phyloP scores from a whole-genome alignment of 2,329 filamentous ascomycete genomes.

The Daldinia sp. region DNA sequence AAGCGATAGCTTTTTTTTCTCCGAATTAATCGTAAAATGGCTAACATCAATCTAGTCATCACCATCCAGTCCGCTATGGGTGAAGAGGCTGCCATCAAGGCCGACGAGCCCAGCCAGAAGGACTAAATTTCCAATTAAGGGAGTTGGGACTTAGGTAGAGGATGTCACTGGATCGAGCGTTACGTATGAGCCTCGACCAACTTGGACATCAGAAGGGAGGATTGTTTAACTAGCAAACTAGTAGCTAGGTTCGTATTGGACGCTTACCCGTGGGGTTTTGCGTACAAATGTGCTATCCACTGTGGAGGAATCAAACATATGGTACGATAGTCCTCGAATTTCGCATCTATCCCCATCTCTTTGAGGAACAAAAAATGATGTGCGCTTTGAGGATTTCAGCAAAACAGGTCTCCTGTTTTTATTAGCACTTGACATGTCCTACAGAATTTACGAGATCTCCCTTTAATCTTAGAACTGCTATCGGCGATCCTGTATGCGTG shows the following conservation, averaged over 20 bases:
- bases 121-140: conserved; percentile 43
- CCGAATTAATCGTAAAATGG: not conserved
- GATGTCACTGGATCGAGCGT: conserved; percentile 29
- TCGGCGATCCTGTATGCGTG: not conserved
- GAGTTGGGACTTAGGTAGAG: conserved; percentile 26
- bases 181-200: conserved; percentile 24
- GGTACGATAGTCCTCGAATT: conserved; percentile 32
- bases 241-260: conserved; percentile 34
- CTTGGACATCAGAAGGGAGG: conserved; percentile 35
- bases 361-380: conserved; percentile 40
- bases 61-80: conserved; percentile 96
- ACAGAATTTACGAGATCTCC: conserved; percentile 51
- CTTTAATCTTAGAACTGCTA: conserved; percentile 17
- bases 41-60: conserved; percentile 72
- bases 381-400: conserved; percentile 47
- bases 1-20: conserved; percentile 59
- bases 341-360: conserved; percentile 46
- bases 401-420: conserved; percentile 54
- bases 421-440: conserved; percentile 53
- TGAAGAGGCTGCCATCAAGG: conserved; percentile 91
- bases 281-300: conserved; percentile 48
- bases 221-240: conserved; percentile 45
- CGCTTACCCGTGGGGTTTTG: conserved; percentile 40
- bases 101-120: conserved; percentile 84
- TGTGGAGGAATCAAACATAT: conserved; percentile 29